Conservation (phyloP, 2,329 filamentous ascomycete genomes). For the Talaromyces sp. region DNA sequence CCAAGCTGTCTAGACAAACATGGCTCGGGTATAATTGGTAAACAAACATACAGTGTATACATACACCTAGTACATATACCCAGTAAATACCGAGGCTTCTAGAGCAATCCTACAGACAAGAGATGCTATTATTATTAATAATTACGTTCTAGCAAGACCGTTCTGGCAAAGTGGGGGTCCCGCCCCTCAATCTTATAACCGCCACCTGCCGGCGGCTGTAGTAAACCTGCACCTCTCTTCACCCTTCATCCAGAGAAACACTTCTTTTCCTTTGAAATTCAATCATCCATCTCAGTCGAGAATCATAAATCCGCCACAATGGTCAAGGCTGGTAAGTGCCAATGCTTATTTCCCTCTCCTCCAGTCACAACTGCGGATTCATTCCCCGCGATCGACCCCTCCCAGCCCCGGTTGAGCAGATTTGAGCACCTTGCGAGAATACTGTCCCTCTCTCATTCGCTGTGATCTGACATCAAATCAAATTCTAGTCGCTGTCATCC, state of each 20-base stretch:
- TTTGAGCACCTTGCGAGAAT: slow-evolving; percentile 39
- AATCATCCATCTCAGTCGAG: not conserved
- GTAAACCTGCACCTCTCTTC: not conserved
- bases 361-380: slow-evolving; percentile 12
- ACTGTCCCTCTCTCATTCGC: not conserved
- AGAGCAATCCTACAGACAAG: not conserved
- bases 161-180: not conserved
- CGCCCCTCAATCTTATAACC: not conserved
- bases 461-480: not conserved
- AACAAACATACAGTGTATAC: not conserved
- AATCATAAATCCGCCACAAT: slow-evolving; percentile 64
- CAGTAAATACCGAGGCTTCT: not conserved
- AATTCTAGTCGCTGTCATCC: slow-evolving; percentile 79
- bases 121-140: not conserved
- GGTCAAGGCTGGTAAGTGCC: slow-evolving; percentile 89
- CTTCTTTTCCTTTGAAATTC: too few relatives aligned
- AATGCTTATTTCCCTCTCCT: slow-evolving; percentile 15
- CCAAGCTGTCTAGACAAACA: not conserved
- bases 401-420: slow-evolving; percentile 34
- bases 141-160: not conserved
- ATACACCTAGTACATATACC: not conserved
- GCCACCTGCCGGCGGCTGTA: not conserved
- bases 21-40: not conserved
- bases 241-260: not conserved
- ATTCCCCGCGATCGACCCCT: slow-evolving; percentile 23